These are phyloP conservation scores for Epichloe bromicola DNA, from an alignment of 2,329 filamentous ascomycete species.

Conservation along the genomic window DNA sequence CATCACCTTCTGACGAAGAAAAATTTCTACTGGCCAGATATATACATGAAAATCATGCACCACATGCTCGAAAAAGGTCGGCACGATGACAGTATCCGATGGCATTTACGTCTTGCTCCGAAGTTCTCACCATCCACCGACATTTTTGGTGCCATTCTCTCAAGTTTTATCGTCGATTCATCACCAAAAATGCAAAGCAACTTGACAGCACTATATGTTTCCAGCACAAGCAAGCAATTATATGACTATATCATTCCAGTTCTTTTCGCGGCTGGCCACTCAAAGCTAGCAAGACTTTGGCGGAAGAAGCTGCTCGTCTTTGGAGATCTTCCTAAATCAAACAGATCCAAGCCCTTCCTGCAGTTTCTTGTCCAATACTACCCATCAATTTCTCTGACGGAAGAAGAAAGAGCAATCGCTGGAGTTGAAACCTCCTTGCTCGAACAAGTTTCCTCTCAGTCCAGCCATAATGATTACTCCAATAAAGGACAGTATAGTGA, in stretches of 20 bases:
- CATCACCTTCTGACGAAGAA: conserved; percentile 23
- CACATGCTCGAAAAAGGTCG: conserved; percentile 27
- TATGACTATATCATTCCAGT: conserved; percentile 41
- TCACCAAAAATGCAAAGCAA: conserved; percentile 24
- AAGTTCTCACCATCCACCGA: conserved; percentile 28
- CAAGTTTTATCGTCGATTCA: conserved; percentile 26
- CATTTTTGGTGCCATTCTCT: conserved; percentile 30
- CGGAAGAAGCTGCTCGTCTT: conserved; percentile 27
- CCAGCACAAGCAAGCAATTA: conserved; percentile 27
- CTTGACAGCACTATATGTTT: conserved; percentile 32
- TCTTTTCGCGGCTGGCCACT: conserved; percentile 34
- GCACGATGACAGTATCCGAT: conserved; percentile 27
- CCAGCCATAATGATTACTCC: neutral
- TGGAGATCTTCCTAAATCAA: conserved; percentile 28
- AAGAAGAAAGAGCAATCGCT: conserved; percentile 21
- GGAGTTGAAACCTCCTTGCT: neutral
- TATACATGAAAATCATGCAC: conserved; percentile 35
- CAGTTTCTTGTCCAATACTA: conserved; percentile 34
- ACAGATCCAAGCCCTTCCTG: conserved; percentile 33
- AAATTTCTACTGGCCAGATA: conserved; percentile 32
- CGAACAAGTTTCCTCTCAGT: neutral
- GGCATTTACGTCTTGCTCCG: conserved; percentile 33
- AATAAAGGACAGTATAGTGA: conserved; percentile 16
- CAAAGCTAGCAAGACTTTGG: conserved; percentile 33
- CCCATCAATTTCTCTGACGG: conserved; percentile 23